Percentiles rank a stretch among this genome's conserved stretches.
These are phyloP conservation scores for Aspergillus hortae DNA, from an alignment of 2,329 filamentous ascomycete genomes.

Conservation along the genomic window DNA sequence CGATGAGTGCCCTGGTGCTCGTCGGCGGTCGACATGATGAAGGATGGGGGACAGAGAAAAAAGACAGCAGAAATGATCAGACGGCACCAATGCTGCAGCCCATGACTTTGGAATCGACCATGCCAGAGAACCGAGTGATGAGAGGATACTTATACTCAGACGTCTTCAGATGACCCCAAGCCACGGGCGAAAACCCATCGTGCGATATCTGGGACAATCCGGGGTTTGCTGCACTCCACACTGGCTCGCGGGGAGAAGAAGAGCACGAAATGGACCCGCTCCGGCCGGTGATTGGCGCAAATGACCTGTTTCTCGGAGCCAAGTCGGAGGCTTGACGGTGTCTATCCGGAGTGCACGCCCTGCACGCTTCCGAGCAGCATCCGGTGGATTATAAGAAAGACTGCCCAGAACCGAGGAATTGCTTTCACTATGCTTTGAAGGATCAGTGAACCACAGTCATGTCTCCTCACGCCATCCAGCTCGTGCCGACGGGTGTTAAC, in stretches of 20 bases:
- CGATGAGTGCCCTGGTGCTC: neutral
- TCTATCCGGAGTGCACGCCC: constrained; percentile 4
- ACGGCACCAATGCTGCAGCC: neutral
- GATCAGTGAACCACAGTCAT: constrained; percentile 3
- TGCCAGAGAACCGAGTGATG: neutral
- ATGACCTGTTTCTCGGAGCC: neutral
- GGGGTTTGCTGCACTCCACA: constrained; percentile 1
- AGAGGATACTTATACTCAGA: neutral
- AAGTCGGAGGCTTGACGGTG: constrained; percentile 12
- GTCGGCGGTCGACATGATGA: constrained; percentile 1
- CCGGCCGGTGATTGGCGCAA: constrained; percentile 1
- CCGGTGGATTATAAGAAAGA: neutral
- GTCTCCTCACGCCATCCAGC: constrained; percentile 14
- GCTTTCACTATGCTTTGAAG: neutral
- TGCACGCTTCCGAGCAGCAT: neutral
- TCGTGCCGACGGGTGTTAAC: constrained; percentile 18
- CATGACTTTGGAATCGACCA: neutral
- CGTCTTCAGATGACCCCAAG: neutral
- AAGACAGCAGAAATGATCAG: neutral
- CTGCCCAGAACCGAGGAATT: neutral
- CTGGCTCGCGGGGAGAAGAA: neutral
- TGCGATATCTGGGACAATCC: neutral
- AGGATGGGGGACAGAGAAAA: neutral
- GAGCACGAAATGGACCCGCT: neutral
- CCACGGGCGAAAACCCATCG: neutral